Evolutionary conservation across 2,329 filamentous ascomycete species (phyloP), one percentile per base, ranked within the genome.

Genomic region (Beauveria sp.): DNA sequence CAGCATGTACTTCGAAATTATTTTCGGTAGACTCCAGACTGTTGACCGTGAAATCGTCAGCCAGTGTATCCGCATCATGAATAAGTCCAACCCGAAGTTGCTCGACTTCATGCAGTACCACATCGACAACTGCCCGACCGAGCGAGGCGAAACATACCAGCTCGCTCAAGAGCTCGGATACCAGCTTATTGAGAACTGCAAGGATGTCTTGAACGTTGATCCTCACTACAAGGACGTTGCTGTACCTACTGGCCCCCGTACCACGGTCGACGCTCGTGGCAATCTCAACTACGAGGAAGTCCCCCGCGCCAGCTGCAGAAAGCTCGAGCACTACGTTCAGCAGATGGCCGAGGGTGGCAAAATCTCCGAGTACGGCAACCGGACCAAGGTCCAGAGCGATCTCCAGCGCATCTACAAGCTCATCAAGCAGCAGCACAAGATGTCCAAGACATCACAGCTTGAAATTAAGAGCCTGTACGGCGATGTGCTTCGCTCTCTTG

Each of bases 41-140:
- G 90, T 99, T 46, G 95, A 99, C 71, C 90, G 95, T 65, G 95
- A 99, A 75, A 99, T 98, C 69, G 95, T 99, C 72, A 97, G 93
- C 77, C 93, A 93, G 74, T 99, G 95, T 78, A 98, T 99, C 71
- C 90, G 91, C 67, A 95, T 99, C 77, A 99, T 99, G 95, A 99
- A 97, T 80, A 90, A 95, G 65, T 96, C 95, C 40, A 99, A 98
- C 73, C 95, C 95, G 2, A 89, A 91, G 42, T 86, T 99, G 1
- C 84, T 99, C 62, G 93, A 99, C 68, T 99, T 97, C 77, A 99
- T 99, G 95, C 95, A 99, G 74, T 98, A 99, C 70, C 95, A 99
- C 78, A 99, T 99, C 71, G 95, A 99, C 71, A 95, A 98, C 79
- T 98, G 93, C 79, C 95, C 95, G 0, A 93, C 93, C 0, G 93